Evolutionary conservation across 78 protist species (phyloP).

Genomic region (Parvularia atlantis): DNA sequence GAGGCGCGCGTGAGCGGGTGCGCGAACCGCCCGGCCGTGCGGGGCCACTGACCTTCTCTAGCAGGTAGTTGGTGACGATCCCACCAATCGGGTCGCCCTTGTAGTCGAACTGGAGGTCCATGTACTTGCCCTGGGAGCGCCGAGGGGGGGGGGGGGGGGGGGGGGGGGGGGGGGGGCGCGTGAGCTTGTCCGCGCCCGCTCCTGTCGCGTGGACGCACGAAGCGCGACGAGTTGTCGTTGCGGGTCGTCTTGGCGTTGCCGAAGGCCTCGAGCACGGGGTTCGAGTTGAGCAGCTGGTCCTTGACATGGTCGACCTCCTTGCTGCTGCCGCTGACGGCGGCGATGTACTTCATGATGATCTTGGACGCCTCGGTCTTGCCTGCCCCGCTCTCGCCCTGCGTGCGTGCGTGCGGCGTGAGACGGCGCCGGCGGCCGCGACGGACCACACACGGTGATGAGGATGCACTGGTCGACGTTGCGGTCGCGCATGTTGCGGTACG

Average conservation of each 20-base stretch:
- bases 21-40: not conserved
- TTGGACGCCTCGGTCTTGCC: conserved; percentile 62
- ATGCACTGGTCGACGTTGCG: conserved; percentile 65
- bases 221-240: conserved; percentile 73
- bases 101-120: conserved; percentile 70
- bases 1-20: no score
- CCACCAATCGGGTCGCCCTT: conserved; percentile 74
- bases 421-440: no score
- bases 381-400: conserved; percentile 33
- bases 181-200: no score
- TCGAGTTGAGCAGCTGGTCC: conserved; percentile 43
- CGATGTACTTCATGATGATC: conserved; percentile 75
- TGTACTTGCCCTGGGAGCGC: conserved; percentile 58
- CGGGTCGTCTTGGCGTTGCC: conserved; percentile 86
- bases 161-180: no score
- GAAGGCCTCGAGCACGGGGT: conserved; percentile 73
- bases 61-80: conserved; percentile 35
- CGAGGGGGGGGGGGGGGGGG: no score
- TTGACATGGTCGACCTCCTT: conserved; percentile 8
- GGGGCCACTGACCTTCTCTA: not conserved
- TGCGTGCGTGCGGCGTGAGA: no score
- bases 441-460: conserved; percentile 30
- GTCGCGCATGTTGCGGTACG: conserved; percentile 39
- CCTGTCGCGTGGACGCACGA: conserved; percentile 2
- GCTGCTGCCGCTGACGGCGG: conserved; percentile 41